Conservation (phyloP, 768 basidiomycete species). For the Candolleomyces efflorescens region DNA sequence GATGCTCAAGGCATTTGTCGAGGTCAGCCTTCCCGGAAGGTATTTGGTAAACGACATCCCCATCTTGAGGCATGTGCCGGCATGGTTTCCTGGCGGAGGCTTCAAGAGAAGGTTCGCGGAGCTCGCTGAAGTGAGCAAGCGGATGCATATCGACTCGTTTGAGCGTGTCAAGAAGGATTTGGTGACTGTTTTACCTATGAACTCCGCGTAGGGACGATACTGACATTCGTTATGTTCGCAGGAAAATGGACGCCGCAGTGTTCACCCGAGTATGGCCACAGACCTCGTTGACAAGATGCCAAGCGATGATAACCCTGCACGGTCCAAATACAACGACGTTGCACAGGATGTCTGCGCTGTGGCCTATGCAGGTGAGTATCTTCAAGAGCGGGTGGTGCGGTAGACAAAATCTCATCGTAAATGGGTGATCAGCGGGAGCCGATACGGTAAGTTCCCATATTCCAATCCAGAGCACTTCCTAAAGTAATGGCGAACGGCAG, state of each 20-base stretch:
- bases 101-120: slow-evolving; percentile 20
- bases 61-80: slow-evolving; percentile 25
- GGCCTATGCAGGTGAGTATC: neutral
- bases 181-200: neutral
- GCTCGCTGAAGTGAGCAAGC: neutral
- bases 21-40: slow-evolving; percentile 19
- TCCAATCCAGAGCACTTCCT: no score
- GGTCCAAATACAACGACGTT: neutral
- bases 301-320: neutral
- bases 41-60: slow-evolving; percentile 14
- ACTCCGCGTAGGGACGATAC: neutral
- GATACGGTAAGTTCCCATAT: neutral
- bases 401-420: no score
- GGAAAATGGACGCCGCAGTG: neutral
- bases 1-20: slow-evolving; percentile 18
- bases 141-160: neutral
- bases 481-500: neutral
- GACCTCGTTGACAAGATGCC: neutral
- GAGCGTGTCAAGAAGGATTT: neutral
- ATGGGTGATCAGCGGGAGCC: neutral
- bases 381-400: no score
- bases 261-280: neutral
- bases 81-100: slow-evolving; percentile 33
- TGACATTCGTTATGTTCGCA: neutral
- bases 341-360: neutral